Base-by-base conservation (phyloP, 2,329 filamentous ascomycete genomes). In the Colletotrichum tanaceti region DNA sequence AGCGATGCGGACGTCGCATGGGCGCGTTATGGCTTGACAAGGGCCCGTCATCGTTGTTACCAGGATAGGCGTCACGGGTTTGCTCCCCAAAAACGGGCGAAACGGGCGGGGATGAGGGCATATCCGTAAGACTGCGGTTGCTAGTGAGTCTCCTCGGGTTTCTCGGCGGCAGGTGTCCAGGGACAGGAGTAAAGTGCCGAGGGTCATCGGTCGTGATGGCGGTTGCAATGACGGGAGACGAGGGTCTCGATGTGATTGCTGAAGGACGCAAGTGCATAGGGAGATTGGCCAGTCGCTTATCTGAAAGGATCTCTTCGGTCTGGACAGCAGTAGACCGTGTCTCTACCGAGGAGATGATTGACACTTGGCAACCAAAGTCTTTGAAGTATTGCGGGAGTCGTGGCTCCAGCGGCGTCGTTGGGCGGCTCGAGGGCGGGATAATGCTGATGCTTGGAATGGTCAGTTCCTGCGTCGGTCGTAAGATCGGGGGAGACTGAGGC, bases 251-350 rank as follows among this genome's bases (percentile, higher is more conserved):
- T 0, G 85, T 82, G 70, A 97, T 91, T 20, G 90, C 85, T 0
- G 93, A 95, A 0, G 94, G 93, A 64, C 94, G 89, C 41, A 97
- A 85, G 75, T 96, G 92, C 1, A 89, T 83, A 16, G 93, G 93
- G 32, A 97, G 84, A 72, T 89, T 90, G 70, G 91, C 88, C 52
- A 93, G 82, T 70, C 94, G 88, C 80, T 89, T 88, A 75, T 97
- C 94, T 6, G 97, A 88, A 63, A 93, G 88, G 66, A 98, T 98
- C 68, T 93, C 92, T 73, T 98, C 94, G 0, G 96, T 99, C 82
- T 99, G 96, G 66, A 94, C 81, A 3, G 78, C 76, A 13, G 76
- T 86, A 2, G 87, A 89, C 53, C 80, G 84, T 64, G 85, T 90
- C 47, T 81, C 82, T 72, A 83, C 83, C 20, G 83, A 74, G 43